Evolutionary conservation across 768 basidiomycete genomes (phyloP).

Genomic region (Amanita polypyramis): DNA sequence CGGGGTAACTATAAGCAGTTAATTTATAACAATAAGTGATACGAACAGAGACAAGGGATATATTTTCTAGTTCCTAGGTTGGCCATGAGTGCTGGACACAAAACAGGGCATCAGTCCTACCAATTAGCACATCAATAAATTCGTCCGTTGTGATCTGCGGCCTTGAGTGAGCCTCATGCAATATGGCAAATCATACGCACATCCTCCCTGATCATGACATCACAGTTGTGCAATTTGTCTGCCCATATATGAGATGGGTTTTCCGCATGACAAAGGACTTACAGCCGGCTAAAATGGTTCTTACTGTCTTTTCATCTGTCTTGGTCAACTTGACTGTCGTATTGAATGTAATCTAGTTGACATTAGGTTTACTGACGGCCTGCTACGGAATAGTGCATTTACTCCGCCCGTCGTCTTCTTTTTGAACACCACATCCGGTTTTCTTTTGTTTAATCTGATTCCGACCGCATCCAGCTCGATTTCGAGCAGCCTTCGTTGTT

Average conservation of each 20-base stretch:
- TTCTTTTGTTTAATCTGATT: conserved; percentile 82
- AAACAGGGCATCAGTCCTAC: conserved; percentile 23
- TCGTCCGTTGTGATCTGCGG: conserved; percentile 86
- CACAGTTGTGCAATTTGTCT: conserved; percentile 91
- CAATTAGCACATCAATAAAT: conserved; percentile 97
- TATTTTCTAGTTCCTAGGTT: conserved; percentile 85
- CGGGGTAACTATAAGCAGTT: not conserved
- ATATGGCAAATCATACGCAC: conserved; percentile 30
- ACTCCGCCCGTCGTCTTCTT: conserved; percentile 88
- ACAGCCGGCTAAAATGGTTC: conserved; percentile 88
- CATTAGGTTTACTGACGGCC: conserved; percentile 5
- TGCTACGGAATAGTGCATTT: conserved; percentile 16
- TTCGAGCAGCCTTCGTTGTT: conserved; percentile 82
- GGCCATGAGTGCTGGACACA: not conserved
- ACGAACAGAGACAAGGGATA: conserved; percentile 81
- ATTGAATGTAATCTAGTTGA: conserved; percentile 73
- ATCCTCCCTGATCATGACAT: conserved; percentile 98
- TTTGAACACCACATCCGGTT: conserved; percentile 94
- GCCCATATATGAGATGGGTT: not conserved
- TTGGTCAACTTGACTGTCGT: conserved; percentile 88
- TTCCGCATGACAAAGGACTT: conserved; percentile 15
- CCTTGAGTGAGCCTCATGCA: conserved; percentile 5
- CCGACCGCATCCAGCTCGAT: conserved; percentile 95
- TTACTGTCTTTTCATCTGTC: conserved; percentile 91
- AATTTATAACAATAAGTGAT: not conserved